Conservation (phyloP, 73 alveolate species). For the Breviolum minutum region DNA sequence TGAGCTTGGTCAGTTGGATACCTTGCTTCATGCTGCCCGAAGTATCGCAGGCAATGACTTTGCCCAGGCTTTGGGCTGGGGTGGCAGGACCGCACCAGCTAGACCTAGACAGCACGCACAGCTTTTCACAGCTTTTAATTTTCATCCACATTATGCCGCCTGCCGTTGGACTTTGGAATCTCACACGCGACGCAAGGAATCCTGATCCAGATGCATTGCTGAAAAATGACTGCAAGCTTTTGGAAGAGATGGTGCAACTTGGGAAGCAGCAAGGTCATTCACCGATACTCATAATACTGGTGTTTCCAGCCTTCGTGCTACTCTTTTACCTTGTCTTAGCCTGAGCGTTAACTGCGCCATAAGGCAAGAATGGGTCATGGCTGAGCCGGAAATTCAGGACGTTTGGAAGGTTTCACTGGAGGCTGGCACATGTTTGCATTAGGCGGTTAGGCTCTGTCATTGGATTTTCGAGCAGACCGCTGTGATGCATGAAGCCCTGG, state of each 20-base stretch:
- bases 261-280: background rate
- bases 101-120: background rate
- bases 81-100: conserved; percentile 58
- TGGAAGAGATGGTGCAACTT: conserved; percentile 35
- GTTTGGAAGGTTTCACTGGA: conserved; percentile 45
- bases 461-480: background rate
- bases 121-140: background rate
- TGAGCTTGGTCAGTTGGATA: background rate
- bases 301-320: background rate
- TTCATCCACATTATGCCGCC: background rate
- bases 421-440: background rate
- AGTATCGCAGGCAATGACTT: conserved; percentile 57
- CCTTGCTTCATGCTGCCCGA: background rate
- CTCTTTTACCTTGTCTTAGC: background rate
- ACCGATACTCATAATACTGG: background rate
- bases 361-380: conserved; percentile 71
- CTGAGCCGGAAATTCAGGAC: conserved; percentile 22
- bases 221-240: conserved; percentile 11
- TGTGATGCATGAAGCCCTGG: background rate
- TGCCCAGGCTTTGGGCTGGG: conserved; percentile 87
- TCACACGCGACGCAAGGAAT: conserved; percentile 17
- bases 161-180: background rate
- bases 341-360: background rate
- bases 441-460: too few relatives aligned
- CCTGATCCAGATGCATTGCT: conserved; percentile 74